Evolutionary conservation across 306 rosid species (phyloP), one percentile per base, ranked within the genome.

Genomic region (Cyclanthera cordifolia): DNA sequence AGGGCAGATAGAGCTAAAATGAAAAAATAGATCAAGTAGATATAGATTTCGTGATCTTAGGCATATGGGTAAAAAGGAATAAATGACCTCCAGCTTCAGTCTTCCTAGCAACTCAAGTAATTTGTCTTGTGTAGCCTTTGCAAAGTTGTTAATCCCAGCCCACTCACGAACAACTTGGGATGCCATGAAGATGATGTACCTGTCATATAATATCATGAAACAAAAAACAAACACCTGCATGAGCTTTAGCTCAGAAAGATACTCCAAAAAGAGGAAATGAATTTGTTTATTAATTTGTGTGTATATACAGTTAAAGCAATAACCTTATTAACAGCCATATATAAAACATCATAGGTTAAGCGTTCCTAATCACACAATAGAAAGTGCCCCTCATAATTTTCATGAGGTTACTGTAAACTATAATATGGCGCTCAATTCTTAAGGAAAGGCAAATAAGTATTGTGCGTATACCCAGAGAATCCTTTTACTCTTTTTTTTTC

Each of bases 121-220:
- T 79, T 87, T 93, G 30, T 82, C 83, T 83, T 93, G 99, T 2
- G 99, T 93, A 52, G 95, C 94, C 47, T 84, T 74, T 9, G 99
- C 94, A 60, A 93, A 93, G 17, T 85, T 78, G 77, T 88, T 90
- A 72, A 90, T 84, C 75, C 99, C 96, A 2, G 82, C 74, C 99
- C 99, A 93, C 60, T 93, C 99, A 55, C 94, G 90, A 12, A 83
- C 43, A n/a, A 75, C 39, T 64, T 71, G 89, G 48, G 95, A 82
- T 21, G 95, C 96, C 99, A 93, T 84, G 10, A 45, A 73, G 25
- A 24, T 50, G 55, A 72, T 56, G 55, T 8, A 24, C 72, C 69
- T 72, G 75, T 46, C 47, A 20, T 57, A 59, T 17, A 58, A 46
- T 54, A 53, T 54, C 55, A 46, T 25, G 55, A 7, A 15, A 25